These are phyloP conservation scores for Russula abietina DNA, from an alignment of 768 basidiomycete species.

Conservation along the genomic window DNA sequence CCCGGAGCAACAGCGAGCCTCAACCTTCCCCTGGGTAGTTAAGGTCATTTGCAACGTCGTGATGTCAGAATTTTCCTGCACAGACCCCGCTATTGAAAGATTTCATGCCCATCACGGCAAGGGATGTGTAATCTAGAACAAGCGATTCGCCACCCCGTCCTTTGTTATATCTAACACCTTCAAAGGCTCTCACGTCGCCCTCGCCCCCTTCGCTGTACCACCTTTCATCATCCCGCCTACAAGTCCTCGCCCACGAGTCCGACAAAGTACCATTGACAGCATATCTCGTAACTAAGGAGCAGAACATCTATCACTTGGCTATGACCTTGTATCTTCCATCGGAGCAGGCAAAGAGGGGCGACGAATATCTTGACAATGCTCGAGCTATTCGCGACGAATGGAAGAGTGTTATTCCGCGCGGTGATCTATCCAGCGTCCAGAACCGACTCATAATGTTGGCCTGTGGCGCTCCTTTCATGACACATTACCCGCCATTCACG, in stretches of 20 bases:
- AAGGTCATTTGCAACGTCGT: neutral
- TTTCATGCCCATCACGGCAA: neutral
- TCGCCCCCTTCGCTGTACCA: neutral
- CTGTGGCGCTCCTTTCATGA: neutral
- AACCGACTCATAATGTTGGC: conserved; percentile 10
- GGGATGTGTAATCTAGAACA: neutral
- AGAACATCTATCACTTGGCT: neutral
- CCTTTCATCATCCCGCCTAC: neutral
- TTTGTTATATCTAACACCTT: neutral
- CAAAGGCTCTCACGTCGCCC: neutral
- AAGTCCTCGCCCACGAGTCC: neutral
- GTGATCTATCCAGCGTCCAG: conserved; percentile 3
- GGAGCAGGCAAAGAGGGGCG: conserved; percentile 8
- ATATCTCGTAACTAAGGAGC: neutral
- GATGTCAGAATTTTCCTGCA: neutral
- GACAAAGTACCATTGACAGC: neutral
- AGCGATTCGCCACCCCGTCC: neutral
- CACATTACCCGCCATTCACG: neutral
- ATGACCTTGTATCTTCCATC: conserved; percentile 13
- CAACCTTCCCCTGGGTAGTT: neutral
- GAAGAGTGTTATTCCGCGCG: conserved; percentile 6
- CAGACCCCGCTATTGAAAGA: neutral
- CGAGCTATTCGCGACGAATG: conserved; percentile 13
- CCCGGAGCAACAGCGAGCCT: neutral
- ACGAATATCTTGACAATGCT: conserved; percentile 13